Evolutionary conservation across 2,329 filamentous ascomycete genomes (phyloP), one percentile per base, ranked within the genome.

Genomic region (Plectosphaerella cucumerina): DNA sequence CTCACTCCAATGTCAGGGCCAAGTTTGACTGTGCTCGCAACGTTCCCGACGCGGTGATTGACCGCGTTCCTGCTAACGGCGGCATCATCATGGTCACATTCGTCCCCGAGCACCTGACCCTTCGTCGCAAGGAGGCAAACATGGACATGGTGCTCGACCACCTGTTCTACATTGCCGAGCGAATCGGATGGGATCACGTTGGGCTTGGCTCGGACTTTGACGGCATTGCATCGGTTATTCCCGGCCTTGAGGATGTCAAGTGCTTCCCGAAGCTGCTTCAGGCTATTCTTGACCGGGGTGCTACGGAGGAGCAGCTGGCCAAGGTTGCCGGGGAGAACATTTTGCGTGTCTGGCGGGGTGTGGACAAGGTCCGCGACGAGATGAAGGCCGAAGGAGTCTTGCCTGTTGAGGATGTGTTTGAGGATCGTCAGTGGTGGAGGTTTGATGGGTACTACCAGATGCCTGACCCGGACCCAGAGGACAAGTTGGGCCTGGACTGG

Each of bases 1-100:
- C 64, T 1, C 65, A 67, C 49, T 66, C 64, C n/a, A 59, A 57
- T 51, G 60, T 53, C 47, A 56, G 53, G 31, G 58, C 33, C 11
- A 51, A 56, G 21, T 58, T 53, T 48, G 54, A 57, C 39, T 59
- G 54, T 37, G 53, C 59, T 14, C 65, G 71, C 14, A 71, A 74
- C 44, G 70, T 72, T 3, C 66, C 72, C 5, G 71, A 75, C 50
- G 65, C 66, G 31, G 56, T 74, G 2, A 58, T 74, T 1, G 55
- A 59, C 34, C 52, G 57, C 47, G 53, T 74, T 1, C 61, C 61
- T 1, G 52, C 56, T 6, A 74, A 73, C 44, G 54, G 59, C 11
- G 71, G 72, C 1, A 59, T 74, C 15, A 54, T 75, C 17, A 72
- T 72, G 67, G 60, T 70, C 1, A 66, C 62, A 1, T 71, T 72